Evolutionary conservation across 306 rosid species (phyloP), one percentile per base, ranked within the genome.

Genomic region (Oemleria cerasiformis): DNA sequence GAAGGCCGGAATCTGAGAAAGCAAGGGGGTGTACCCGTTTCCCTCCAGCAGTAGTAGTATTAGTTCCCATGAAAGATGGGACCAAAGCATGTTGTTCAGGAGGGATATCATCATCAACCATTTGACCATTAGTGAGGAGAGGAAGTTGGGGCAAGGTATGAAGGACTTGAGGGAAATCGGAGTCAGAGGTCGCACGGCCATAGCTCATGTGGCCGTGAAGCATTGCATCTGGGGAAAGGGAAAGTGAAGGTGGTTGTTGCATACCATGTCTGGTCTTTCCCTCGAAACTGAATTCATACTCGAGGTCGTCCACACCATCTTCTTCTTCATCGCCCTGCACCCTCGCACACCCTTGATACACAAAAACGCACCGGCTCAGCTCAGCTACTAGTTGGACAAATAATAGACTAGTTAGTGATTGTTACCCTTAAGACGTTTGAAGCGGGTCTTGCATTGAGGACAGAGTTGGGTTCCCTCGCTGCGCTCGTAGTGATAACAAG

Each of bases 321-420:
- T 90, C 96, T 36, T 90, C 96, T 56, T 90, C 96, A 81, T 90
- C 92, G 6, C 96, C 92, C 1, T 84, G 88, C 71, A 90, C 91
- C 73, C 96, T 84, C 47, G 83, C 85, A 71, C 84, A 79, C 30
- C 96, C 96, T 90, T 76, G n/a, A 57, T 8, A 6, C 53, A 42
- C 7, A 39, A 43, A 10, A 56, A 3, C 7, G 13, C 50, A 45
- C 4, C 16, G 50, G 50, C 11, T n/a, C n/a, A n/a, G n/a, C n/a
- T n/a, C n/a, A n/a, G 50, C 10, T 13, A 45, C 50, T 45, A 12
- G 13, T 12, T 45, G 13, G 12, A 45, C 11, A 45, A 51, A n/a
- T 3, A 51, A 8, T n/a, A 51, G 5, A 51, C 16, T n/a, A 16
- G 23, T 15, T 51, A 51, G 50, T 16, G 50, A 7, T 51, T 51